Percentiles rank a stretch among this genome's conserved stretches.
These are phyloP conservation scores for Trametes sanguinea DNA, from an alignment of 768 basidiomycete genomes.

Conservation along the genomic window DNA sequence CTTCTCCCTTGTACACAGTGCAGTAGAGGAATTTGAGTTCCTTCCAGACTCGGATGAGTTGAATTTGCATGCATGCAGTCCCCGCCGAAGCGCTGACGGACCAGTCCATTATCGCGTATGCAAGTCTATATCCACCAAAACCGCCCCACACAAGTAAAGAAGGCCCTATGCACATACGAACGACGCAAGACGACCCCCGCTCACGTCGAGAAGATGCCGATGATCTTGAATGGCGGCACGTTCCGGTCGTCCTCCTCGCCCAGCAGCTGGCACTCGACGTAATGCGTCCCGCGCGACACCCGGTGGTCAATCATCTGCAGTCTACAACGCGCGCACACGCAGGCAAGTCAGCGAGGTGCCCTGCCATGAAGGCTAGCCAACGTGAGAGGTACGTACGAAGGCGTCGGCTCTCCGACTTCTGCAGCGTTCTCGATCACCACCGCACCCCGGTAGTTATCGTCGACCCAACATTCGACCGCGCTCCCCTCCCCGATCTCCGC, in stretches of 20 bases:
- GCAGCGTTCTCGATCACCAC: conserved; percentile 77
- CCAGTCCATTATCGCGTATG: too few relatives aligned
- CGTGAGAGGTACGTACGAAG: conserved; percentile 55
- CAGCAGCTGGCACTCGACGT: conserved; percentile 83
- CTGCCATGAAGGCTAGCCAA: neutral
- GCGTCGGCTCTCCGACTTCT: conserved; percentile 58
- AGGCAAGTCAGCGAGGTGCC: neutral
- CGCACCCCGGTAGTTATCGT: conserved; percentile 86
- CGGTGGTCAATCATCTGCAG: conserved; percentile 83
- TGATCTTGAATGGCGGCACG: conserved; percentile 84
- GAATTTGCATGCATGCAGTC: too few relatives aligned
- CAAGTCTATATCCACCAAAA: too few relatives aligned
- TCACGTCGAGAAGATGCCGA: conserved; percentile 85
- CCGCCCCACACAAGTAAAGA: too few relatives aligned
- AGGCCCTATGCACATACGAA: too few relatives aligned
- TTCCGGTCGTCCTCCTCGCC: conserved; percentile 80
- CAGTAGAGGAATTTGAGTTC: too few relatives aligned
- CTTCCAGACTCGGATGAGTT: too few relatives aligned
- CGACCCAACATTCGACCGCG: conserved; percentile 92
- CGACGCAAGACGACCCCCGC: neutral
- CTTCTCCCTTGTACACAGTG: too few relatives aligned
- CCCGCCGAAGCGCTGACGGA: too few relatives aligned
- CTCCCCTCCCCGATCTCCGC: conserved; percentile 58
- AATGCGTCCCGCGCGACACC: conserved; percentile 89
- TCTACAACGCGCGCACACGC: conserved; percentile 41